phyloP scores from a whole-genome alignment of 805 yeast species.

The Saccharomycopsis babjevae region DNA sequence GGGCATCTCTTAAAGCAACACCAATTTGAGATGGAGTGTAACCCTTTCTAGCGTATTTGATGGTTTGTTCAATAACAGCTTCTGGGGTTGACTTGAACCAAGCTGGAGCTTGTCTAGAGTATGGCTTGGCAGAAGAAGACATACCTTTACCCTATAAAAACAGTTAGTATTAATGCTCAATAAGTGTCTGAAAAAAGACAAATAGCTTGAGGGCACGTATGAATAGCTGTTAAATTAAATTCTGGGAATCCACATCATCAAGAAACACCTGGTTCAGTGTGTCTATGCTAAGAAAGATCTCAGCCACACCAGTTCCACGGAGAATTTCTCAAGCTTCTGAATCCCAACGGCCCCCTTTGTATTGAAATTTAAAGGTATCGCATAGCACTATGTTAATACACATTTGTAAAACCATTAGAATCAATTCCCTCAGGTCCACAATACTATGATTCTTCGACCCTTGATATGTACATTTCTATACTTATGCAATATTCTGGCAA shows the following conservation, averaged over 20 bases:
- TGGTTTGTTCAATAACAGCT: conserved; percentile 92
- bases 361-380: conserved; percentile 10
- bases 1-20: conserved; percentile 98
- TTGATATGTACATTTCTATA: conserved; percentile 6
- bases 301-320: too few relatives aligned
- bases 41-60: conserved; percentile 99
- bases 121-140: conserved; percentile 97
- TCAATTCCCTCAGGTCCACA: not conserved
- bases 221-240: too few relatives aligned
- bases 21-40: conserved; percentile 99
- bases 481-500: not conserved
- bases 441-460: conserved; percentile 10
- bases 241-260: too few relatives aligned
- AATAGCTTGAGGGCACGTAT: too few relatives aligned
- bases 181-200: too few relatives aligned
- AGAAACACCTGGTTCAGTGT: too few relatives aligned
- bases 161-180: conserved; percentile 31
- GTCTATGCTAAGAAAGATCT: too few relatives aligned
- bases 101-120: conserved; percentile 97
- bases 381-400: conserved; percentile 13
- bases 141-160: conserved; percentile 90
- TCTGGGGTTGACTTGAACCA: conserved; percentile 98
- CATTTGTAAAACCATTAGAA: conserved; percentile 2
- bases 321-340: not conserved
- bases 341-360: not conserved